These are phyloP conservation scores for Coemansia javaensis DNA, from an alignment of 192 early-diverging fungal species.

Conservation along the genomic window DNA sequence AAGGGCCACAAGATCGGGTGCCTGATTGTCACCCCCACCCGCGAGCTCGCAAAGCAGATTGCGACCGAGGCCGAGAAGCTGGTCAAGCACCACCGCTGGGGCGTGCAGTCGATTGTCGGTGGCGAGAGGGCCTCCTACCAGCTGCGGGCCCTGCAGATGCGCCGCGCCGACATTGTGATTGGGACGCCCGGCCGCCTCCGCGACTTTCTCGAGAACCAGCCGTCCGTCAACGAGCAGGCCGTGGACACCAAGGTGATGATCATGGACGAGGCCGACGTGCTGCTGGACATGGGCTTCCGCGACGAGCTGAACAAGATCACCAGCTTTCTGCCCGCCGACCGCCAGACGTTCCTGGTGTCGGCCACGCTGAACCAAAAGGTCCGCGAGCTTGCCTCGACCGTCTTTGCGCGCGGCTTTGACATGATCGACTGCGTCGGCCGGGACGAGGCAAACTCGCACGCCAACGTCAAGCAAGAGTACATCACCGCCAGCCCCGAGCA, in stretches of 20 bases:
- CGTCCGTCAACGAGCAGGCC: conserved; percentile 48
- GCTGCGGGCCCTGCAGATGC: conserved; percentile 42
- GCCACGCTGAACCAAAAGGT: conserved; percentile 81
- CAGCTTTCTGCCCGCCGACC: conserved; percentile 54
- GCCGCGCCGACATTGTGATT: conserved; percentile 79
- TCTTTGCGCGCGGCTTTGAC: conserved; percentile 61
- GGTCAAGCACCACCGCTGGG: conserved; percentile 52
- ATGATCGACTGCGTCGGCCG: conserved; percentile 80
- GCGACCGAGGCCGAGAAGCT: conserved; percentile 70
- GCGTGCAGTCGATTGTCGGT: conserved; percentile 72
- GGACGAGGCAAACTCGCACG: conserved; percentile 79
- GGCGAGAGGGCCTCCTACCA: conserved; percentile 64
- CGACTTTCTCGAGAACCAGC: conserved; percentile 60
- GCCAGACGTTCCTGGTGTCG: conserved; percentile 90
- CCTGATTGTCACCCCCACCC: conserved; percentile 82
- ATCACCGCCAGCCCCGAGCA: conserved; percentile 52
- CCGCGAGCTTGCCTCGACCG: conserved; percentile 57
- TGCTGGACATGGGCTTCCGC: conserved; percentile 94
- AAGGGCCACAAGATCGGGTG: conserved; percentile 56
- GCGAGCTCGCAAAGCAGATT: conserved; percentile 87
- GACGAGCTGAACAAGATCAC: conserved; percentile 74
- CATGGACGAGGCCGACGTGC: conserved; percentile 92
- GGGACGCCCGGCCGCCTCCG: conserved; percentile 93
- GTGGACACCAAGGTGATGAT: conserved; percentile 61
- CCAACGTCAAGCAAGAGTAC: conserved; percentile 77